Evolutionary conservation across 2,329 filamentous ascomycete species (phyloP), one percentile per base, ranked within the genome.

Genomic region (Aspergillus neoniger): DNA sequence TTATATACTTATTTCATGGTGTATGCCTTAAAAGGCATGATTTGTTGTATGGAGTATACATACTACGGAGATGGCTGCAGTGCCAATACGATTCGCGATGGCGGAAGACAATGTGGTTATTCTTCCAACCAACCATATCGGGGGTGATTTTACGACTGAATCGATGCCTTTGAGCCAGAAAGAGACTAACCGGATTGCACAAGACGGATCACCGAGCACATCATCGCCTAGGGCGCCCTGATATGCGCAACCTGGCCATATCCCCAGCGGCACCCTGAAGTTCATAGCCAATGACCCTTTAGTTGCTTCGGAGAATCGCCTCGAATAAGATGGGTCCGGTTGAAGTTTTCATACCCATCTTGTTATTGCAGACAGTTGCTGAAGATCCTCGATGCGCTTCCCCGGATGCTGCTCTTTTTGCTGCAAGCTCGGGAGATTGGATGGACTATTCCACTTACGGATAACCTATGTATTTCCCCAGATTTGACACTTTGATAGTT

Each of bases 151-250:
- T 21, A 25, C 43, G 39, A 21, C n/a, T 17, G 38, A 25, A 44
- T 44, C 39, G 12, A 43, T 43, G 17, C 47, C 56, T 41, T 58
- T 21, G 60, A 70, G 30, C 51, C 58, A 57, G 55, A 55, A 36
- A 7, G 25, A 41, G 50, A 53, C 58, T 61, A 65, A 48, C 21
- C 25, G 21, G 44, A 69, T 69, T 55, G 61, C 67, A 69, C 61
- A 62, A 69, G 32, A 48, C 49, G 30, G 47, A 52, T 52, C 60
- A 58, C 57, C 62, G 64, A 69, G 67, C 67, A 69, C 67, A 66
- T 66, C 67, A 69, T 69, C 65, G 58, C 58, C 25, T 43, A 44
- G 52, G 17, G 41, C 19, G 17, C 38, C 38, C 52, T 43, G 38
- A 38, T 44, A 38, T 54, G 23, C 52, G 39, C 47, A 17, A 32